Evolutionary conservation across 2,329 filamentous ascomycete genomes (phyloP).

Genomic region (Ambrosiella xylebori): DNA sequence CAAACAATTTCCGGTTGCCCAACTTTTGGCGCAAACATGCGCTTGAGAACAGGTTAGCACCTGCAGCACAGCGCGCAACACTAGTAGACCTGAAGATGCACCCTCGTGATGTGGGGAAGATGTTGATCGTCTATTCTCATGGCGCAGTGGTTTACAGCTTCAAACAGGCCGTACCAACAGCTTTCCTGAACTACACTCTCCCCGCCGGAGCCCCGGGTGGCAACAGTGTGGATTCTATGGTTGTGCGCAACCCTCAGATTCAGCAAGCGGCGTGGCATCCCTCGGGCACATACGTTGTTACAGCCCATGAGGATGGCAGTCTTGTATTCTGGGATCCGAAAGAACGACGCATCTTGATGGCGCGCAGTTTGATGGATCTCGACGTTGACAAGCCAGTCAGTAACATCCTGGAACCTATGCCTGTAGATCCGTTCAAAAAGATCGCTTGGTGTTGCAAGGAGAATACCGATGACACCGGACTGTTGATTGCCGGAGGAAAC

Average conservation of each 20-base stretch:
- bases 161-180: conserved; percentile 66
- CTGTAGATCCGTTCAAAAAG: conserved; percentile 58
- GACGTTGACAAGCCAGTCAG: conserved; percentile 52
- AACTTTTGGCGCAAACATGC: conserved; percentile 72
- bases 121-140: conserved; percentile 78
- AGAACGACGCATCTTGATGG: conserved; percentile 69
- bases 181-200: conserved; percentile 70
- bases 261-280: conserved; percentile 88
- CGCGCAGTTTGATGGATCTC: conserved; percentile 58
- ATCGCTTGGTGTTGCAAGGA: conserved; percentile 88
- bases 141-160: conserved; percentile 86
- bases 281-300: conserved; percentile 75
- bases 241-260: conserved; percentile 48
- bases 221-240: conserved; percentile 42
- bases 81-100: conserved; percentile 72
- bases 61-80: conserved; percentile 20
- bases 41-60: conserved; percentile 37
- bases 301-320: conserved; percentile 77
- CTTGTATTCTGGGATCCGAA: conserved; percentile 89
- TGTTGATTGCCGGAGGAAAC: conserved; percentile 72
- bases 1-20: conserved; percentile 58
- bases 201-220: conserved; percentile 72
- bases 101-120: conserved; percentile 76
- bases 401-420: conserved; percentile 32
- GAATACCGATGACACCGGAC: conserved; percentile 81